Evolutionary conservation across 257 asterid genomes (phyloP).

Genomic region (Salvia rosmarinus): DNA sequence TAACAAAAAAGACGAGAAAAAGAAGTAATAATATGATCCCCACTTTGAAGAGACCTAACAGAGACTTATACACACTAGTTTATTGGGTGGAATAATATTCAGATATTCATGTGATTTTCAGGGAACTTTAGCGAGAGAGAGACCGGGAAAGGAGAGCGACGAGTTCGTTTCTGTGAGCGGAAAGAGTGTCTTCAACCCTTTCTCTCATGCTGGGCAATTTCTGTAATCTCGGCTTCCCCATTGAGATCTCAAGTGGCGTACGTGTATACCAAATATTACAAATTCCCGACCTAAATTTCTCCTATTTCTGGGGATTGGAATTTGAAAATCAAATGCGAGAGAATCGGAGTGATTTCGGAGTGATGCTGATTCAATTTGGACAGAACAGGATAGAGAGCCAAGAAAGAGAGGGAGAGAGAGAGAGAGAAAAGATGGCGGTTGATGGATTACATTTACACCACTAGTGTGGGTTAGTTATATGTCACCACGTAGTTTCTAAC

Average conservation of each 20-base stretch:
- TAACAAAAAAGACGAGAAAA: neutral
- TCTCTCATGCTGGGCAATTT: constrained; percentile 82
- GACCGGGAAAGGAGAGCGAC: constrained; percentile 92
- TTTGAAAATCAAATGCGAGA: constrained; percentile 10
- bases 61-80: neutral
- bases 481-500: constrained; percentile 10
- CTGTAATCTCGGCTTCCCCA: constrained; percentile 56
- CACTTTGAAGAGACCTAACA: neutral
- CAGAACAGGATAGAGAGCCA: neutral
- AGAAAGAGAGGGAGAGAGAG: constrained; percentile 18
- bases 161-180: constrained; percentile 88
- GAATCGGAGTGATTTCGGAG: constrained; percentile 12
- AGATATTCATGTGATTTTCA: neutral
- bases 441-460: neutral
- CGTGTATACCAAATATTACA: neutral
- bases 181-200: constrained; percentile 89
- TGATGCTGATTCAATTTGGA: constrained; percentile 9
- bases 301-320: neutral
- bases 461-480: neutral
- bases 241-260: constrained; percentile 17
- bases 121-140: neutral
- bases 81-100: neutral
- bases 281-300: neutral
- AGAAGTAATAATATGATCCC: neutral
- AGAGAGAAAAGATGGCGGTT: constrained; percentile 40